Conservation (phyloP, 1,284 basidiomycete genomes). For the Ceraceosorus guamensis region DNA sequence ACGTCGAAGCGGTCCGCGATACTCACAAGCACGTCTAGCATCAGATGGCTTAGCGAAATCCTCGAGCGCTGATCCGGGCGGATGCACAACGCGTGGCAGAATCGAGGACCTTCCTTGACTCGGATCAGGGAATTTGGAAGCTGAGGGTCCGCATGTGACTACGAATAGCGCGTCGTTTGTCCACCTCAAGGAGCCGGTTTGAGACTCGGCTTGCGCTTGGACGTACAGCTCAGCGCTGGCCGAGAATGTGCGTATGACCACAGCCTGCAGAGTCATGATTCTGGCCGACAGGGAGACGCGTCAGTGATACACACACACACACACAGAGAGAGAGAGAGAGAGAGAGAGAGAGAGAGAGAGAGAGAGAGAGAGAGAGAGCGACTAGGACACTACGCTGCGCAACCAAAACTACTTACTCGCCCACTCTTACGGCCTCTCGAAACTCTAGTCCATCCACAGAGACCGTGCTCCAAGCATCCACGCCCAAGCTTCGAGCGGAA, state of each 20-base stretch:
- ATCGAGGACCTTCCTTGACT: too few relatives aligned
- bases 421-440: slow-evolving; percentile 23
- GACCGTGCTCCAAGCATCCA: slow-evolving; percentile 28
- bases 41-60: too few relatives aligned
- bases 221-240: slow-evolving; percentile 34
- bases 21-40: too few relatives aligned
- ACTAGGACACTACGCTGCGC: too few relatives aligned
- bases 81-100: too few relatives aligned
- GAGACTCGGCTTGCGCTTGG: slow-evolving; percentile 25
- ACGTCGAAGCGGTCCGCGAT: too few relatives aligned
- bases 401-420: slow-evolving; percentile 29
- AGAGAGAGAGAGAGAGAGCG: neutral
- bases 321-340: neutral
- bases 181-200: slow-evolving; percentile 17
- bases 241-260: slow-evolving; percentile 26
- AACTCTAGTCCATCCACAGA: slow-evolving; percentile 36
- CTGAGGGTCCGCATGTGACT: slow-evolving; percentile 19
- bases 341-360: neutral
- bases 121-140: too few relatives aligned
- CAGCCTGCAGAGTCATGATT: slow-evolving; percentile 23
- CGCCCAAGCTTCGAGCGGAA: slow-evolving; percentile 18
- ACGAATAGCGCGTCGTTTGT: slow-evolving; percentile 39
- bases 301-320: neutral
- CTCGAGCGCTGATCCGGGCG: too few relatives aligned
- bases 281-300: neutral